phyloP scores from a whole-genome alignment of 2,329 filamentous ascomycete species.

The Hypoxylon sp. region DNA sequence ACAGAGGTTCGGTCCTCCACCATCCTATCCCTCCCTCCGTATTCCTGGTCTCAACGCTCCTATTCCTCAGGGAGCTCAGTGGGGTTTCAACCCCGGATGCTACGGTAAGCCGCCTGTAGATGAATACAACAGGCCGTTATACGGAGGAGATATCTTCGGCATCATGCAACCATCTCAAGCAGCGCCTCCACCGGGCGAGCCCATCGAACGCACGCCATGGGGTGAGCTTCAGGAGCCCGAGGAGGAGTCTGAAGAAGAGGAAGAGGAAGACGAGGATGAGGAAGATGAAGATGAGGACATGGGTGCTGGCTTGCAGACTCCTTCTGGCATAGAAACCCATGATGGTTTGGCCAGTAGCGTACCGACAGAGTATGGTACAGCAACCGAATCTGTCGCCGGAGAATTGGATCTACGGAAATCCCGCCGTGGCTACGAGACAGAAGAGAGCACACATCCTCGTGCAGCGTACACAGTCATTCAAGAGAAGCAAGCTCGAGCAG shows the following conservation, averaged over 20 bases:
- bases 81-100: conserved; percentile 95
- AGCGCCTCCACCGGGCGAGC: conserved; percentile 68
- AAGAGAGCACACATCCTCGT: conserved; percentile 77
- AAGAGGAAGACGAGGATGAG: conserved; percentile 77
- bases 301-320: conserved; percentile 74
- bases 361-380: conserved; percentile 78
- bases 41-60: conserved; percentile 95
- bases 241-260: conserved; percentile 68
- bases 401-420: conserved; percentile 93
- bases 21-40: conserved; percentile 93
- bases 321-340: conserved; percentile 80
- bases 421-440: conserved; percentile 85
- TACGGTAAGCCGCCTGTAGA: conserved; percentile 97
- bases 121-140: conserved; percentile 89
- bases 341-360: conserved; percentile 82
- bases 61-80: conserved; percentile 85
- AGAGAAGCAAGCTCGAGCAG: conserved; percentile 83
- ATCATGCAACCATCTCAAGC: conserved; percentile 60
- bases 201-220: conserved; percentile 88
- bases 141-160: conserved; percentile 94
- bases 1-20: conserved; percentile 90
- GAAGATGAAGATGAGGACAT: conserved; percentile 70
- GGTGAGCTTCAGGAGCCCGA: conserved; percentile 80
- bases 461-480: conserved; percentile 90
- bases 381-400: conserved; percentile 76